Base-by-base conservation (phyloP, 495 filamentous ascomycete genomes). In the Penicillium argentinense region DNA sequence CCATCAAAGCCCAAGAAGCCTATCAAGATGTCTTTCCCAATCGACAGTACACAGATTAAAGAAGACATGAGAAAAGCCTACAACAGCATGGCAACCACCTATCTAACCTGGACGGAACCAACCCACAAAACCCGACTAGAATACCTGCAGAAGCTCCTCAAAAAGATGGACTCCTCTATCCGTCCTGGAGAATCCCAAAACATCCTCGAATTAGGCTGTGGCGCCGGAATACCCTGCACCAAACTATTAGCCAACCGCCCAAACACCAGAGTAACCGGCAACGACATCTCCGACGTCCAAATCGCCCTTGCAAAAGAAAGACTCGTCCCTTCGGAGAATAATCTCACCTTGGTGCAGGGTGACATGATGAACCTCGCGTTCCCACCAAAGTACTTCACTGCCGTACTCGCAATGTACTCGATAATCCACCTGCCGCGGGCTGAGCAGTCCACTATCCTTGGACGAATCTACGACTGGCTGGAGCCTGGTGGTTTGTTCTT, bases 351-450 rank as follows among this genome's bases (percentile, higher is more conserved):
- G 1, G 47, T 67, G 12, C 38, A 66, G 16, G 65, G 62, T 1
- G 73, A 77, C 42, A 78, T 77, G 73, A 62, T 65, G 50, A 49
- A 45, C 0, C 49, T 78, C 0, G 8, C 51, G 6, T 72, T 76
- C 51, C 19, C 29, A 0, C 32, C 36, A 0, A 54, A 19, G 19
- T 44, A 45, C 3, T 69, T 76, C 42, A 56, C 68, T 40, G 72
- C 71, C 1, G 71, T 76, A 1, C 26, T 73, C 9, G 68, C 47
- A 0, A 60, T 78, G 46, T 75, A 73, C 41, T 67, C 68, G 4
- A 59, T 76, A 24, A 64, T 76, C 37, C 75, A 77, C 48, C 57
- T 77, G 1, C 72, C 72, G 4, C 59, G 72, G 4, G 45, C 49
- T 3, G 69, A 78, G 45, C 72, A 75, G 32, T 46, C 18, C 2